Conservation (phyloP, 2,329 filamentous ascomycete species). For the Pseudocercospora musae region DNA sequence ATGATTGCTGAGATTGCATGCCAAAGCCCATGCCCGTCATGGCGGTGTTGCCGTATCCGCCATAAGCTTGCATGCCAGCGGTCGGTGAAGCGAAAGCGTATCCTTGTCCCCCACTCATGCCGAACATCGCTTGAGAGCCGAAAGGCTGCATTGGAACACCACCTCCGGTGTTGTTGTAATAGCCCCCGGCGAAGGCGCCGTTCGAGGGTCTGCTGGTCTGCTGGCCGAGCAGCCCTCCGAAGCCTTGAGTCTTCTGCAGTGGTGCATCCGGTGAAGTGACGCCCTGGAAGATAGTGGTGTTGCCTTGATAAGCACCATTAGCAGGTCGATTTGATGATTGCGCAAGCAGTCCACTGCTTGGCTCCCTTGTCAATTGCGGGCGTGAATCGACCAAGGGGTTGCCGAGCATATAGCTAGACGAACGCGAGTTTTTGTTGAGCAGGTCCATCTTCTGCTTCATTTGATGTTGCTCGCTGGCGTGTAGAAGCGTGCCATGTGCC, state of each 20-base stretch:
- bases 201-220: slow-evolving; percentile 25
- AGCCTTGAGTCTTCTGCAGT: slow-evolving; percentile 9
- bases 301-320: slow-evolving; percentile 35
- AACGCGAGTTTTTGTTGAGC: slow-evolving; percentile 35
- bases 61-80: slow-evolving; percentile 20
- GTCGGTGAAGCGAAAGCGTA: slow-evolving; percentile 30
- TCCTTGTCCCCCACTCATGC: slow-evolving; percentile 10
- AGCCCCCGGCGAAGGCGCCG: slow-evolving; percentile 34
- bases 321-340: slow-evolving; percentile 17
- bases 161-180: slow-evolving; percentile 23
- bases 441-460: slow-evolving; percentile 38
- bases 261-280: not conserved
- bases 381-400: slow-evolving; percentile 23
- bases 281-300: slow-evolving; percentile 10
- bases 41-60: slow-evolving; percentile 13
- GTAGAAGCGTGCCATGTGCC: slow-evolving; percentile 40
- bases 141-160: slow-evolving; percentile 8
- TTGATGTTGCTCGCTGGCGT: slow-evolving; percentile 30
- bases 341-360: slow-evolving; percentile 23
- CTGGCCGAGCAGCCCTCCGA: slow-evolving; percentile 27
- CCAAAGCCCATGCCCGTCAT: slow-evolving; percentile 9
- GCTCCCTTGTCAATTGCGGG: slow-evolving; percentile 34
- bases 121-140: slow-evolving; percentile 22
- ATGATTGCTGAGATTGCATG: slow-evolving; percentile 13
- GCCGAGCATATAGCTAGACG: slow-evolving; percentile 24